Evolutionary conservation across 345 rosid genomes (phyloP), one percentile per base, ranked within the genome.

Genomic region (Brassica rapa): DNA sequence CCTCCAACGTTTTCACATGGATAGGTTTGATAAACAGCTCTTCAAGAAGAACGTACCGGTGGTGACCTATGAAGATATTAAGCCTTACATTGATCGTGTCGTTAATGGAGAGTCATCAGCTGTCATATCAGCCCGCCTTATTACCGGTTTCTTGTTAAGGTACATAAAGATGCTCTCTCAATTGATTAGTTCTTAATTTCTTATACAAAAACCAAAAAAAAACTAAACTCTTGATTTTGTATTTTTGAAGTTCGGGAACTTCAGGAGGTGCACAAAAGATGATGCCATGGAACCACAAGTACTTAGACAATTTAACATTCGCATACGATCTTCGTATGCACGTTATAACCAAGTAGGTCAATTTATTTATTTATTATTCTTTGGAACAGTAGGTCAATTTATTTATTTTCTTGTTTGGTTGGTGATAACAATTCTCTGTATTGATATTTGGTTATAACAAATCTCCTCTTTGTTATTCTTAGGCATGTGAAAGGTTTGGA

Each of bases 261-360:
- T 90, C 98, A 0, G 98, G 94, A 35, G 97, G 98, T 37, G 87
- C 82, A 62, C 94, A 94, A 25, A 94, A 94, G 79, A 79, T 94
- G 90, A 89, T 94, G 97, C 98, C 98, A 29, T 92, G 97, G 67
- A 94, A 91, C 49, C 87, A 86, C 64, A 87, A 88, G 78, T 96
- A 94, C 82, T 83, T 94, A 86, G 86, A 92, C 70, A 83, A 92
- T 56, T 88, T 92, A 75, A 88, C 92, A 0, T 43, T 43, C 4
- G 5, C 51, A 43, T 4, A 43, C 0, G 51, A 43, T 43, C 51
- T 43, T 43, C 15, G 51, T 43, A 43, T 43, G 51, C 51, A 43
- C 51, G 15, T 43, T 43, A 43, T 43, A 12, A 43, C 51, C 51
- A 43, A 43, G 51, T 43, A 43, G 51, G 51, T 43, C 51, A 43